These are phyloP conservation scores for Arabidopsis arenosa DNA, from an alignment of 345 rosid species.

Conservation along the genomic window DNA sequence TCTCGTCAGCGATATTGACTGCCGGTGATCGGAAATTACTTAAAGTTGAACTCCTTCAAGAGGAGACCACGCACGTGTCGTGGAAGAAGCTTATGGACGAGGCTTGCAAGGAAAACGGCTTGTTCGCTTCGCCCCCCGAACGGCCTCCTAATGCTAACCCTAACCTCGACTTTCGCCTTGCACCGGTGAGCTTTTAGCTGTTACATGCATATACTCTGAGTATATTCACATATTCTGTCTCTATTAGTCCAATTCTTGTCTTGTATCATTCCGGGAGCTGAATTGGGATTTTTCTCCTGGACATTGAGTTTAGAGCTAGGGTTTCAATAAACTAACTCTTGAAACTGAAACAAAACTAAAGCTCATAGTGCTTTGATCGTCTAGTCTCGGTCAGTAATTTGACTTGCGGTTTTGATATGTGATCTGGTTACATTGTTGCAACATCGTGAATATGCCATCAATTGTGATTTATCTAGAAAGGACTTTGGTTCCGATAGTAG, in stretches of 20 bases:
- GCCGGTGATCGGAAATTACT: slow-evolving; percentile 79
- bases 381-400: not conserved
- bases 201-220: not conserved
- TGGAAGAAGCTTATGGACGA: slow-evolving; percentile 91
- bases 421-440: not conserved
- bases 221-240: not conserved
- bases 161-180: slow-evolving; percentile 61
- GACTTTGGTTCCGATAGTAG: not conserved
- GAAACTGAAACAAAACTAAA: not conserved
- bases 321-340: not conserved
- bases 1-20: slow-evolving; percentile 54
- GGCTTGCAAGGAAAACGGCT: slow-evolving; percentile 52
- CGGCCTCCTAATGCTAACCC: slow-evolving; percentile 60
- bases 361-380: not conserved
- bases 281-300: not conserved
- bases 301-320: slow-evolving; percentile 24
- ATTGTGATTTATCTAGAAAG: not conserved
- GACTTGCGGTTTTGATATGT: slow-evolving; percentile 10
- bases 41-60: slow-evolving; percentile 76
- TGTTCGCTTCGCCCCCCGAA: slow-evolving; percentile 48
- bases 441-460: not conserved
- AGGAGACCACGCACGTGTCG: slow-evolving; percentile 80
- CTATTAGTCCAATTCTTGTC: not conserved
- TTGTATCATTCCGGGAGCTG: slow-evolving; percentile 7
- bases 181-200: slow-evolving; percentile 50